Base-by-base conservation (phyloP, 768 basidiomycete genomes). In the Brasilioporus rufonigricans region DNA sequence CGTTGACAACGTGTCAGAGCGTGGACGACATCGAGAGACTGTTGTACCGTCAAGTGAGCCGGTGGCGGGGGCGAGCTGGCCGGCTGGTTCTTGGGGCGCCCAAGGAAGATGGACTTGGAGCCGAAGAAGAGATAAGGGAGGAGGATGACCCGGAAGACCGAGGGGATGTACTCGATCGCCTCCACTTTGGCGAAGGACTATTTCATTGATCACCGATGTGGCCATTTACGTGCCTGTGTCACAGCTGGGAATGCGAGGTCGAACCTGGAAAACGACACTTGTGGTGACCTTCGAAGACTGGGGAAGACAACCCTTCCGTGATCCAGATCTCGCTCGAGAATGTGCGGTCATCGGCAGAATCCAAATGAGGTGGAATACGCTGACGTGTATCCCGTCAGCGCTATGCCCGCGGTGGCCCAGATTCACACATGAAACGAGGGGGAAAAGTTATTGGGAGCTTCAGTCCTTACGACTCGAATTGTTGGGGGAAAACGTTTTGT, bases 11-110 rank as follows among this genome's bases (percentile, higher is more conserved):
- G 23, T 80, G 81, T 47, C 61, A 65, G 43, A 75, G 73, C 23
- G 50, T 80, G 26, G 77, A 78, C 29, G 80, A 80, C 26, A 73
- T 85, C 41, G 77, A 80, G 55, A 35, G 39, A 32, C 70, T 85
- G 36, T 62, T 85, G 35, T 63, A 62, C 49, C 63, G 57, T 29
- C 79, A 74, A 61, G 76, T 82, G 35, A 74, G 76, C 50, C 70
- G 74, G 52, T 83, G 81, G 81, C 77, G 81, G 58, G 80, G 78
- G n/a, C 70, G 61, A 57, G 64, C 67, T 6, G 27, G 53, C 21
- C 23, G 24, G 6, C 26, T 31, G 24, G 53, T 39, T 48, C 40
- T 52, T 24, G 56, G 48, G 53, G 38, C 21, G 27, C 35, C 27
- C 14, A 13, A 13, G 19, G 45, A 33, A 18, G 5, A 39, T 23